Base-by-base conservation (phyloP, 495 filamentous ascomycete genomes). In the Tuber umbilicatum region DNA sequence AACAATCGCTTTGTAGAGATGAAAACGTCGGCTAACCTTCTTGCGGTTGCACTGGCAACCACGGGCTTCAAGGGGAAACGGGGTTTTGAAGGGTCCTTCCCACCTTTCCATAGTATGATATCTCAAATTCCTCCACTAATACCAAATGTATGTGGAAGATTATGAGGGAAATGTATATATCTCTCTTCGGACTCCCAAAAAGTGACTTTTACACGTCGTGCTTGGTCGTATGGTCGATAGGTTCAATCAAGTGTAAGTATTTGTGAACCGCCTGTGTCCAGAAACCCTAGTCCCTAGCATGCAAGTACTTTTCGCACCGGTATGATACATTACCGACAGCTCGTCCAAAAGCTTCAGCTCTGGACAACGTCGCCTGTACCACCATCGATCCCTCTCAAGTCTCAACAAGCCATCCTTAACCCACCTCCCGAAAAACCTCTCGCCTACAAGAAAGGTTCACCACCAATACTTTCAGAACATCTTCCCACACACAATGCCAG, bases 351-450 rank as follows among this genome's bases (percentile, higher is more conserved):
- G 50, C 38, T 72, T 43, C 76, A 77, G 75, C 76, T 73, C 73
- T 69, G 72, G 77, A 75, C 78, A 80, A 76, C 77, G 76, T 80
- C 68, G 78, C 76, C 74, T 80, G 78, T 80, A 80, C 78, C 70
- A 70, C 55, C 60, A 38, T 31, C 73, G 50, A 60, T 14, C n/a
- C 21, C 23, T 50, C 47, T 10, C 47, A n/a, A n/a, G n/a, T 50
- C 47, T 23, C 47, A 0, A 31, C 40, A 78, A n/a, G 2, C 47
- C 72, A 55, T 27, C 23, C 50, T 27, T 16, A 2, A 2, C 47
- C 7, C 12, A 10, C 21, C 47, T 31, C n/a, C n/a, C 50, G 10
- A 16, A 60, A 17, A 64, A 6, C 14, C 14, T 50, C 55, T 1
- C 55, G n/a, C 55, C 17, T 64, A 16, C 55, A 64, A 35, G 9